Conservation (phyloP, 2,329 filamentous ascomycete species). For the Pseudocercospora ulei region DNA sequence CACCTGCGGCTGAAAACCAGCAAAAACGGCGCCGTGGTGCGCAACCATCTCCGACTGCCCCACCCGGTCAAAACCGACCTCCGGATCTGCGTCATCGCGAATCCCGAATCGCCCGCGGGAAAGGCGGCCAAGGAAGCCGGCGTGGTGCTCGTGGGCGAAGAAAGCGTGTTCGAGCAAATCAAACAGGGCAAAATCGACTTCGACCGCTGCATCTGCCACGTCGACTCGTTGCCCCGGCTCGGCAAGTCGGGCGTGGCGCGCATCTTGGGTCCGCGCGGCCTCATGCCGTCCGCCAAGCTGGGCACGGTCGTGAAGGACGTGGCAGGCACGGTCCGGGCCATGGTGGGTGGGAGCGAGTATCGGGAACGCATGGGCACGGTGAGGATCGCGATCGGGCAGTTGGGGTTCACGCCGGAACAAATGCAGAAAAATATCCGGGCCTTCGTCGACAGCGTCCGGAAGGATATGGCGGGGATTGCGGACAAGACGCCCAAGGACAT, state of each 20-base stretch:
- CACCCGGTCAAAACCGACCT: slow-evolving; percentile 82
- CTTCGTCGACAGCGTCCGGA: slow-evolving; percentile 66
- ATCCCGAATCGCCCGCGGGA: slow-evolving; percentile 65
- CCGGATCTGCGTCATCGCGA: slow-evolving; percentile 80
- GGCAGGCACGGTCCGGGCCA: slow-evolving; percentile 61
- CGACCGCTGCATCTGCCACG: slow-evolving; percentile 79
- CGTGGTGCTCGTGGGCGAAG: slow-evolving; percentile 73
- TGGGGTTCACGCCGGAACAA: slow-evolving; percentile 80
- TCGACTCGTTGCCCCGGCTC: slow-evolving; percentile 64
- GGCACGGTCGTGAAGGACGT: slow-evolving; percentile 83
- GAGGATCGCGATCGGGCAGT: slow-evolving; percentile 78
- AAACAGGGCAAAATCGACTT: slow-evolving; percentile 70
- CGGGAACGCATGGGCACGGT: slow-evolving; percentile 77
- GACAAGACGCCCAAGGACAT: slow-evolving; percentile 62
- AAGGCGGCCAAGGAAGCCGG: slow-evolving; percentile 66
- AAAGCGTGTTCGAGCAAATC: slow-evolving; percentile 72
- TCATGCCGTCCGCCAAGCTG: slow-evolving; percentile 85
- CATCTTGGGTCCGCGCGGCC: slow-evolving; percentile 73
- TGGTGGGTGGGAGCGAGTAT: slow-evolving; percentile 78
- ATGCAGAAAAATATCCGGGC: slow-evolving; percentile 73
- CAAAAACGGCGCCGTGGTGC: slow-evolving; percentile 77
- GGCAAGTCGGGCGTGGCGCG: slow-evolving; percentile 71
- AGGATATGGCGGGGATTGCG: slow-evolving; percentile 58
- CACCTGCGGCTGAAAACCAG: slow-evolving; percentile 70
- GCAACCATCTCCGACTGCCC: slow-evolving; percentile 78